Base-by-base conservation (phyloP, 1,284 basidiomycete genomes). In the Rhodofomes roseus region DNA sequence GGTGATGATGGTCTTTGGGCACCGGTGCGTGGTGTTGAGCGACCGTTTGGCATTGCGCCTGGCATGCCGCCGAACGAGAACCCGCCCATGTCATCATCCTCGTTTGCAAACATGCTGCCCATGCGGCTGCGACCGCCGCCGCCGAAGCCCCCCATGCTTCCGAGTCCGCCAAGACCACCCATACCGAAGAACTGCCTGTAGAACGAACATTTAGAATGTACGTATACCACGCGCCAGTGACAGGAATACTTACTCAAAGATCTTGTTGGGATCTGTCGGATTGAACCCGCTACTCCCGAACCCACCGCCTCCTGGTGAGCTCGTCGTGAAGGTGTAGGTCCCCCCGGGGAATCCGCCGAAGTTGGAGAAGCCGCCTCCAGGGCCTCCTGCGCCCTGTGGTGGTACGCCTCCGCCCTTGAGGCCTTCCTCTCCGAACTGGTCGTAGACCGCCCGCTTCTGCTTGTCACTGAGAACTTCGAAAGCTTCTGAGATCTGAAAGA, bases 361-460 rank as follows among this genome's bases (percentile, higher is more conserved):
- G 22, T 79, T 77, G 27, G 81, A 81, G 57, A 82, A 80, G 37
- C 78, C 73, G 55, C 78, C 77, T 52, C 76, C 74, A 18, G 75
- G 72, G 23, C 65, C 65, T 8, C 79, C 79, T 54, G 82, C 79
- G 6, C 81, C 81, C 58, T 83, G 79, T 34, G 83, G 68, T 16
- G 62, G 62, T 53, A 77, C 81, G 37, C 79, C 81, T 37, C 83
- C 83, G 20, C 81, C 82, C 73, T 98, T 98, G 65, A 98, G 81
- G 1, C 96, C 96, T 65, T 98, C 96, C 74, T 98, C 96, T 36
- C 96, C 96, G 62, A 95, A 91, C 66, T 96, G 94, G 74, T 99
- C 96, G 67, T 97, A 99, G 29, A 98, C 76, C 0, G 93, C 80
- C 52, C 94, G 89, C 76, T 98, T 99, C 74, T 98, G 84, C 77